phyloP scores from a whole-genome alignment of 2,329 filamentous ascomycete species.

The Periconia sp. region DNA sequence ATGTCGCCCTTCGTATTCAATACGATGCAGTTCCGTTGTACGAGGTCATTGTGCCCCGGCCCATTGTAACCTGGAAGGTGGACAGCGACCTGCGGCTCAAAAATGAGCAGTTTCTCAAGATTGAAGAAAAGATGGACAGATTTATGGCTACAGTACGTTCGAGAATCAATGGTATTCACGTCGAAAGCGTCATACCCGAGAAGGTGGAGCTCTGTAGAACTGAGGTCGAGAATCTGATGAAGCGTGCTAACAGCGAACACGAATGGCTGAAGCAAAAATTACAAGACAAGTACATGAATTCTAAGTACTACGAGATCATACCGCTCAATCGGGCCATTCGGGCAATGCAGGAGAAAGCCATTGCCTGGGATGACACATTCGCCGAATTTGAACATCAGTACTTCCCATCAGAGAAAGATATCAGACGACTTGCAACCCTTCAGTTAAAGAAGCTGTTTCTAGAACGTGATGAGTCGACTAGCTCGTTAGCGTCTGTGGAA shows the following conservation, averaged over 20 bases:
- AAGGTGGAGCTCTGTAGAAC: slow-evolving; percentile 81
- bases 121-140: slow-evolving; percentile 79
- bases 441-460: slow-evolving; percentile 95
- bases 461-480: slow-evolving; percentile 80
- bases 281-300: slow-evolving; percentile 89
- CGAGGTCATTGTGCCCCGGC: slow-evolving; percentile 90
- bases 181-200: slow-evolving; percentile 88
- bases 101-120: slow-evolving; percentile 85
- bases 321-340: slow-evolving; percentile 88
- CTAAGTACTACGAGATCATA: slow-evolving; percentile 95
- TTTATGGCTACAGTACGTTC: slow-evolving; percentile 89
- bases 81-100: slow-evolving; percentile 91
- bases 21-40: slow-evolving; percentile 92
- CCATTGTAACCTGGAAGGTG: slow-evolving; percentile 95
- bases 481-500: slow-evolving; percentile 74
- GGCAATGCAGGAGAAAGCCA: slow-evolving; percentile 89
- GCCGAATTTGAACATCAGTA: slow-evolving; percentile 90
- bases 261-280: slow-evolving; percentile 74
- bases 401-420: slow-evolving; percentile 93
- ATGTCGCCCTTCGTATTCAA: slow-evolving; percentile 85
- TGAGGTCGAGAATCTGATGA: slow-evolving; percentile 79
- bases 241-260: slow-evolving; percentile 85
- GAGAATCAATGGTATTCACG: slow-evolving; percentile 84
- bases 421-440: slow-evolving; percentile 85
- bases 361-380: slow-evolving; percentile 92